Evolutionary conservation across 441 rosid genomes (phyloP), one percentile per base, ranked within the genome.

Genomic region (Croton setiger): DNA sequence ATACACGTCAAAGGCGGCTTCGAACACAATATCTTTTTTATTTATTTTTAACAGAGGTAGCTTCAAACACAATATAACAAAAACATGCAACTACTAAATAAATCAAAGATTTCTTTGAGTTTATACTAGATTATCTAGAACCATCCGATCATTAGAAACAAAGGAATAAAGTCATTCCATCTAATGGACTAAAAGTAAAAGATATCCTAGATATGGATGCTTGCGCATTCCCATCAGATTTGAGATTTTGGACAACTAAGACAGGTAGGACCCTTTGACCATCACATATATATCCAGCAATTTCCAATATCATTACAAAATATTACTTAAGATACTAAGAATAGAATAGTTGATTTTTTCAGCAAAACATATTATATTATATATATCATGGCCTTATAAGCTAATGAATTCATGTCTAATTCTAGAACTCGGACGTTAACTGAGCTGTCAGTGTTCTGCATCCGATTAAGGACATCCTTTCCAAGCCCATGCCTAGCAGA

Each of bases 381-480:
- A 0, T 27, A 60, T 37, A 17, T 23, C 33, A 60, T 35, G 23
- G 56, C 39, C 8, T 43, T 4, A 20, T 52, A 43, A 23, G 6
- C 33, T 43, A 49, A 18, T 23, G 31, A 27, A 27, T 47, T 66
- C 36, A 23, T 56, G 59, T 41, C 31, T 45, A 53, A 67, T 64
- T 58, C 41, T 70, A 66, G 68, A 54, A 69, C n/a, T 0, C 14
- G 75, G 59, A 45, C 61, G 12, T 12, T 58, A 20, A 65, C 59
- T 21, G 65, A 77, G 79, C 76, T 75, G 84, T 76, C 82, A 62
- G 53, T 66, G 64, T 23, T 73, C 52, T 49, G 73, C 68, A 68
- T 69, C 77, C 72, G 61, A 31, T 71, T 49, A 63, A 70, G 70
- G 63, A 66, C 63, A 60, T 68, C 65, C 69, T 53, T 71, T 59